Percentiles rank a stretch among this genome's conserved stretches.
Conservation (phyloP, 495 filamentous ascomycete species). For the Annulohypoxylon nitens region DNA sequence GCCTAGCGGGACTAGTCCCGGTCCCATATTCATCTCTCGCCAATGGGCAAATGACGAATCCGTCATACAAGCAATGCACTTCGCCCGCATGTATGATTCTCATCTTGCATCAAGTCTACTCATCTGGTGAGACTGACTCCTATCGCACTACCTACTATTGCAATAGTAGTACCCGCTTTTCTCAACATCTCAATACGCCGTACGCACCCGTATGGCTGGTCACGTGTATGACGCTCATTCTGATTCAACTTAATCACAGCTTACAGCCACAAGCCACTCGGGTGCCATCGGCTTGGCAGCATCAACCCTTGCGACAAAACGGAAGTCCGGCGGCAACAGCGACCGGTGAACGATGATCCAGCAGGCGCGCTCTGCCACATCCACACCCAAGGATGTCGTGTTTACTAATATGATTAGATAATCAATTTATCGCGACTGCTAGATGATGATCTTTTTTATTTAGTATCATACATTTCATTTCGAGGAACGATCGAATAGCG, state of each 20-base stretch:
- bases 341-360: no score
- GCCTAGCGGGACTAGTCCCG: background rate
- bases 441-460: no score
- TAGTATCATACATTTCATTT: no score
- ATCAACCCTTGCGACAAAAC: background rate
- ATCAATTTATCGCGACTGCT: no score
- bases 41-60: background rate
- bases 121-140: background rate
- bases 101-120: background rate
- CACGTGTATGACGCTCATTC: constrained; percentile 16
- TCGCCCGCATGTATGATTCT: background rate
- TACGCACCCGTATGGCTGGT: background rate
- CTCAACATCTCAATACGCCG: no score
- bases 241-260: constrained; percentile 1
- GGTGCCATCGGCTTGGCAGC: background rate
- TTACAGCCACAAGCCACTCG: no score
- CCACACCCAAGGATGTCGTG: no score
- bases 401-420: no score
- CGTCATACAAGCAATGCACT: background rate
- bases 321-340: no score
- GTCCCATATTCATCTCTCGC: background rate
- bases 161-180: background rate
- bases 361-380: no score
- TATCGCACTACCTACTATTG: background rate
- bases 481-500: no score